phyloP scores from a whole-genome alignment of 768 basidiomycete genomes.

The Suillus weaverae region DNA sequence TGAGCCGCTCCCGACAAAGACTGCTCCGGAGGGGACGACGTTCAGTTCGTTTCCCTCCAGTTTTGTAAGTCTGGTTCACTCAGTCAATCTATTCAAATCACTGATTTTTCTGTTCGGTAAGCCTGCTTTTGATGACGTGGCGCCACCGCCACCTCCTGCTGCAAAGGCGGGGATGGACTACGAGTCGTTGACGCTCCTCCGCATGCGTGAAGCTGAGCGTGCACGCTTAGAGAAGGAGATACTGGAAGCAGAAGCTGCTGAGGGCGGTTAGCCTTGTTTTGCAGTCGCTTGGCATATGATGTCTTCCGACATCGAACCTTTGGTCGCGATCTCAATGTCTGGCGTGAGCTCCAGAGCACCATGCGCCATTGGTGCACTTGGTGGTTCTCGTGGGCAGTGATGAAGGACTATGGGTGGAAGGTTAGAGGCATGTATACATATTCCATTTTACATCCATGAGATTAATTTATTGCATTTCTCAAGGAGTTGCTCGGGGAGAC shows the following conservation, averaged over 20 bases:
- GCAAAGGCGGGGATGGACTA: slow-evolving; percentile 60
- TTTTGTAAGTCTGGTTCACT: slow-evolving; percentile 39
- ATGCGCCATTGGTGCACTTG: not conserved
- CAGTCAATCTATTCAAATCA: not conserved
- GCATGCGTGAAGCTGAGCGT: slow-evolving; percentile 79
- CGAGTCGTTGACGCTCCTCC: slow-evolving; percentile 77
- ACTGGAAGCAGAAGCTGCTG: slow-evolving; percentile 61
- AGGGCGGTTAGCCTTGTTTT: slow-evolving; percentile 14
- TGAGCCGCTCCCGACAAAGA: slow-evolving; percentile 27
- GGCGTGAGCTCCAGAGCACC: not conserved
- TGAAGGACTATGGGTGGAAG: not conserved
- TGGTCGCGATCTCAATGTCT: not conserved
- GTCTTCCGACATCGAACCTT: not conserved
- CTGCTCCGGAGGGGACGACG: slow-evolving; percentile 17
- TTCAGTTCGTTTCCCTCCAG: slow-evolving; percentile 64
- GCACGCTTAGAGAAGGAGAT: slow-evolving; percentile 78
- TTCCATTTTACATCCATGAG: not conserved
- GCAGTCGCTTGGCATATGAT: not conserved
- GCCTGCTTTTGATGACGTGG: not conserved
- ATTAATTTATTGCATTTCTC: not conserved
- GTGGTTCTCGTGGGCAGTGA: not conserved
- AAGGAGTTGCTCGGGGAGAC: not conserved
- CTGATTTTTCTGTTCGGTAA: not conserved
- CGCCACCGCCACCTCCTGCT: slow-evolving; percentile 21
- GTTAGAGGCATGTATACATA: slow-evolving; percentile 1